These are phyloP conservation scores for Cicer bijugum DNA, from an alignment of 306 rosid species.

Conservation along the genomic window DNA sequence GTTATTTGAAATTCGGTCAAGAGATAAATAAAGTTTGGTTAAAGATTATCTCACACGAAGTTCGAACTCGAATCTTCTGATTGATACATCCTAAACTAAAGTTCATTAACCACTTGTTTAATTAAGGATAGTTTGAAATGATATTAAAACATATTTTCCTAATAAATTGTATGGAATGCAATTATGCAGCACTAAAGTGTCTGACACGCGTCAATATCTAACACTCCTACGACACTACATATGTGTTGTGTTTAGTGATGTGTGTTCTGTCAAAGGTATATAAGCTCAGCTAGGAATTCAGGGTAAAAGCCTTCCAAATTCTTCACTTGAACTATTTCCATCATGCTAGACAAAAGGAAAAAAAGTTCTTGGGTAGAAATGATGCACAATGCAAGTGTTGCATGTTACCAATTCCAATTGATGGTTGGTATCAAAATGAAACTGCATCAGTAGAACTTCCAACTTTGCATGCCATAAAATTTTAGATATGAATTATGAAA, in stretches of 20 bases:
- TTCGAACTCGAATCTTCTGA: no score
- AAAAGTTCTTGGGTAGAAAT: not conserved
- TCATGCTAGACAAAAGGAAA: not conserved
- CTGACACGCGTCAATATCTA: no score
- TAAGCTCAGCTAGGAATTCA: not conserved
- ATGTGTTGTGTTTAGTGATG: no score
- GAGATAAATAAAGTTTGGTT: no score
- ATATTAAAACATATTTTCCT: not conserved
- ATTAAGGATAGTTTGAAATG: not conserved
- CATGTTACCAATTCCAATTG: not conserved
- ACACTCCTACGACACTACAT: no score
- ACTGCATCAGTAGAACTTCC: not conserved
- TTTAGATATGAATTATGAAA: not conserved
- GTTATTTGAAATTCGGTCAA: no score
- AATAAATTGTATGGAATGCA: not conserved
- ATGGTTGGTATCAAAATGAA: not conserved
- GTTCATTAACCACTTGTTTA: no score
- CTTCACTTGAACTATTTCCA: not conserved
- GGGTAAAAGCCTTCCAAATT: not conserved
- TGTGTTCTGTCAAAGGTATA: not conserved
- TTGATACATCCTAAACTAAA: no score
- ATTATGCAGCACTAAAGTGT: no score
- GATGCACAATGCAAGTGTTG: not conserved
- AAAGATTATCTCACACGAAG: no score
- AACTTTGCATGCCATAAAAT: slow-evolving; percentile 1